Evolutionary conservation across 139 green algal species (phyloP), one percentile per base, ranked within the genome.

Genomic region (Desmodesmus armatus): DNA sequence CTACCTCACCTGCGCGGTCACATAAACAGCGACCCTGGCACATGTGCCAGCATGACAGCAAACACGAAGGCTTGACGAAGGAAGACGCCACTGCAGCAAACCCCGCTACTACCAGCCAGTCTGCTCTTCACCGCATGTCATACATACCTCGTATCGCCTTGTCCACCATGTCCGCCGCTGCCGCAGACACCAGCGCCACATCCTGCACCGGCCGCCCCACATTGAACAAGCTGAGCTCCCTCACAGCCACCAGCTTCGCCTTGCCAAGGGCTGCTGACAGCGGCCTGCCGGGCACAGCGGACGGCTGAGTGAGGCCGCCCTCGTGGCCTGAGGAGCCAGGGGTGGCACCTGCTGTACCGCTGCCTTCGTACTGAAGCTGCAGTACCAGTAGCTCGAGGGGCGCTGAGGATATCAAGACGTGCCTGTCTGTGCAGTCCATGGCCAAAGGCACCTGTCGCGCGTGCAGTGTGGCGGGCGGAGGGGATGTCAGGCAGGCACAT

Each of bases 381-480:
- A 97, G 89, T 31, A 99, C 82, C 13, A 81, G 85, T 23, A 99
- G 87, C 60, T 98, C 92, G 78, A 99, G 89, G 4, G 95, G 94
- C 6, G 90, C 85, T 33, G 86, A 94, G 0, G 94, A 95, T 5
- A 96, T 69, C 66, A 97, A 86, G 19, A 99, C 82, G 92, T 95
- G 92, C 49, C 85, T 76, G 3, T 92, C 93, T 13, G 91, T 84
- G 62, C 89, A 91, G 89, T 99, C 96, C 89, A 99, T 91, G 0
- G 96, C 95, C 5, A 96, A 29, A 0, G 96, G 96, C 44, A 91
- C 73, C 89, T 96, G 90, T 66, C 83, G 7, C 37, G 88, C 43
- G 63, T 27, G 63, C 51, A 23, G 63, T 72, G 63, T 21, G n/a
- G n/a, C n/a, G n/a, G n/a, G n/a, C n/a, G n/a, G n/a, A n/a, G n/a